Percentiles rank a stretch among this genome's conserved stretches.
These are phyloP conservation scores for Ilyonectria destructans DNA, from an alignment of 2,329 filamentous ascomycete genomes.

Conservation along the genomic window DNA sequence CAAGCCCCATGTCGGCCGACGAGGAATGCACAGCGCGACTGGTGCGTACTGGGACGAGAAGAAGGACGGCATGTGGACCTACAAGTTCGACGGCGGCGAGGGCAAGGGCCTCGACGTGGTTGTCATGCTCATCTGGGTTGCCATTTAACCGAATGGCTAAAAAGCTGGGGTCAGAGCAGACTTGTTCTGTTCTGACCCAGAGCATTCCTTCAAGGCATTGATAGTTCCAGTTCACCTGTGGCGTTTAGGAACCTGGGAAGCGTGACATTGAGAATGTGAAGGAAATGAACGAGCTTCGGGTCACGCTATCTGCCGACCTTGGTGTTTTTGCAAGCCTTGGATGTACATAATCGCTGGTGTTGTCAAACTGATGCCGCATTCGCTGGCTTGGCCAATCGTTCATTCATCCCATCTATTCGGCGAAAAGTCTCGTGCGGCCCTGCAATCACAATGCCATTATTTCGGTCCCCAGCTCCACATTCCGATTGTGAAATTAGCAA, in stretches of 20 bases:
- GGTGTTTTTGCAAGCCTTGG: slow-evolving; percentile 48
- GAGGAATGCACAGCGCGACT: slow-evolving; percentile 91
- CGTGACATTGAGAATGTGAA: slow-evolving; percentile 47
- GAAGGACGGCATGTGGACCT: slow-evolving; percentile 91
- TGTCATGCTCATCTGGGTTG: slow-evolving; percentile 85
- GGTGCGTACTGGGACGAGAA: slow-evolving; percentile 94
- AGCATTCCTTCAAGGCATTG: slow-evolving; percentile 36
- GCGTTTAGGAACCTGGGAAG: slow-evolving; percentile 50
- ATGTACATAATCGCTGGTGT: slow-evolving; percentile 48
- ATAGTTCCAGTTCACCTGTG: slow-evolving; percentile 47
- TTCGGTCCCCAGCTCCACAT: not conserved
- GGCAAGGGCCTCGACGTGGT: slow-evolving; percentile 79
- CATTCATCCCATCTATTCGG: slow-evolving; percentile 1
- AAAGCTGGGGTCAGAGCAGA: slow-evolving; percentile 23
- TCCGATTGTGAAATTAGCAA: not conserved
- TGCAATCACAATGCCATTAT: not conserved
- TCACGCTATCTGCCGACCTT: slow-evolving; percentile 42
- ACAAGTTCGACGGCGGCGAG: slow-evolving; percentile 84
- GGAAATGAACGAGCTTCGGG: slow-evolving; percentile 45
- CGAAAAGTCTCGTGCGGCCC: not conserved
- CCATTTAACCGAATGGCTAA: slow-evolving; percentile 62
- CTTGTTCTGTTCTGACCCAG: slow-evolving; percentile 29
- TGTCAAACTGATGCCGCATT: slow-evolving; percentile 40
- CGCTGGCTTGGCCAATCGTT: slow-evolving; percentile 32
- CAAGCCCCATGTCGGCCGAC: slow-evolving; percentile 83